Conservation (phyloP, 1,284 basidiomycete genomes). For the Papiliotrema terrestris region DNA sequence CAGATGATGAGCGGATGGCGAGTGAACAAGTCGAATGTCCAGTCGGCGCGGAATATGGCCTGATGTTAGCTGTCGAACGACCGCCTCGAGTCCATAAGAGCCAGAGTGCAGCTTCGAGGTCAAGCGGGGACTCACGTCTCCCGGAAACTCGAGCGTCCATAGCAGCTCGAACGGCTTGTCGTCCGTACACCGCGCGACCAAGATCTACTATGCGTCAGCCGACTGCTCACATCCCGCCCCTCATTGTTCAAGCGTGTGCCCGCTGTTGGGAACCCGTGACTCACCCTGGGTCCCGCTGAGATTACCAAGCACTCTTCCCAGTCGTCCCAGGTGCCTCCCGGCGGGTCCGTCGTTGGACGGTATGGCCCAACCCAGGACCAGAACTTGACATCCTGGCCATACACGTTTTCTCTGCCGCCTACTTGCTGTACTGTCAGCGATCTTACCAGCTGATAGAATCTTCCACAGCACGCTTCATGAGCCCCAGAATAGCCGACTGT, state of each 20-base stretch:
- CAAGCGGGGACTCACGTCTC: not conserved
- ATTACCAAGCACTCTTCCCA: slow-evolving; percentile 13
- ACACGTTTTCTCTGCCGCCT: not conserved
- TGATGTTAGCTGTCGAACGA: slow-evolving; percentile 5
- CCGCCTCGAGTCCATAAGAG: too few species aligned
- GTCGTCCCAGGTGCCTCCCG: not conserved
- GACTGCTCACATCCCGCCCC: not conserved
- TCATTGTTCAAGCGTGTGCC: not conserved
- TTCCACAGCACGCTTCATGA: not conserved
- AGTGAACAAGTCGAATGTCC: slow-evolving; percentile 31
- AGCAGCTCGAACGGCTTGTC: not conserved
- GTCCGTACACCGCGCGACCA: not conserved
- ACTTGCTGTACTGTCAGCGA: not conserved
- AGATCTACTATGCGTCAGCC: not conserved
- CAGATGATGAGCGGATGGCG: slow-evolving; percentile 29
- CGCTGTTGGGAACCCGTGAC: not conserved
- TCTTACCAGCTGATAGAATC: not conserved
- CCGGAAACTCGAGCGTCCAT: not conserved
- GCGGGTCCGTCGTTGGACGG: not conserved
- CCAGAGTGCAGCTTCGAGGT: too few species aligned
- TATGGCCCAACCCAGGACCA: slow-evolving; percentile 14
- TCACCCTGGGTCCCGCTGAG: slow-evolving; percentile 7
- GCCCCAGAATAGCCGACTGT: too few species aligned
- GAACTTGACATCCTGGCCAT: slow-evolving; percentile 9
- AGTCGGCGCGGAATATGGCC: slow-evolving; percentile 21